Percentiles rank a stretch among this genome's conserved stretches.
Evolutionary conservation across 192 early-diverging fungal genomes (phyloP).

Genomic region (Coemansia sp.): DNA sequence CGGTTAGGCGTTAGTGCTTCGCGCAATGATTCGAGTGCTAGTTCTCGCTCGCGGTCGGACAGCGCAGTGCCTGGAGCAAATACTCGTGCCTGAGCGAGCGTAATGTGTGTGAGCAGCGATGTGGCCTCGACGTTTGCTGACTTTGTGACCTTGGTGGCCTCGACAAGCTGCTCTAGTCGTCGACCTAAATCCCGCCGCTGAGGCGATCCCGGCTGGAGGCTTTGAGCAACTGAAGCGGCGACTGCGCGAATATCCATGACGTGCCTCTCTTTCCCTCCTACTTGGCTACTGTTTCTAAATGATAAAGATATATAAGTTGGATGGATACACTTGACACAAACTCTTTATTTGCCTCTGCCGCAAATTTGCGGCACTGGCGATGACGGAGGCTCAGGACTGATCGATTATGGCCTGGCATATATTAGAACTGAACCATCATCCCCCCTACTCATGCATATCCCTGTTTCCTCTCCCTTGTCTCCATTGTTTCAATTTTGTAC

Average conservation of each 20-base stretch:
- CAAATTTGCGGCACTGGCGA: too few relatives aligned
- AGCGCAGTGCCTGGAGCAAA: conserved; percentile 7
- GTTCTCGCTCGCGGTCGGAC: conserved; percentile 33
- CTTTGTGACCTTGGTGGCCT: conserved; percentile 6
- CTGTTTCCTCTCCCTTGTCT: not conserved
- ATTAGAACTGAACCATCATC: too few relatives aligned
- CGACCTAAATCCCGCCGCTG: conserved; percentile 7
- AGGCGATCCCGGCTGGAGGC: conserved; percentile 17
- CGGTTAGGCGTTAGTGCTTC: conserved; percentile 25
- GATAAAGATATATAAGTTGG: conserved; percentile 2
- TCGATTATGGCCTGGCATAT: too few relatives aligned
- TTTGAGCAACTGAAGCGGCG: conserved; percentile 11
- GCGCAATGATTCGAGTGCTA: conserved; percentile 16
- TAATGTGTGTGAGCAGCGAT: conserved; percentile 29
- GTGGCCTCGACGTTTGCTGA: conserved; percentile 25
- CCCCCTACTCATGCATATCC: too few relatives aligned
- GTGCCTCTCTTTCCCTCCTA: too few relatives aligned
- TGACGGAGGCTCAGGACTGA: too few relatives aligned
- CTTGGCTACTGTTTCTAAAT: not conserved
- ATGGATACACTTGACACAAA: too few relatives aligned
- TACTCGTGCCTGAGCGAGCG: conserved; percentile 22
- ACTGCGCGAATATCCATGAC: conserved; percentile 31
- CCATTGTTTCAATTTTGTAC: not conserved
- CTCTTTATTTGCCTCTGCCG: too few relatives aligned
- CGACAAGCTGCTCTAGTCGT: conserved; percentile 18